Evolutionary conservation across 2,329 filamentous ascomycete species (phyloP).

Genomic region (Diplodia scrobiculata): DNA sequence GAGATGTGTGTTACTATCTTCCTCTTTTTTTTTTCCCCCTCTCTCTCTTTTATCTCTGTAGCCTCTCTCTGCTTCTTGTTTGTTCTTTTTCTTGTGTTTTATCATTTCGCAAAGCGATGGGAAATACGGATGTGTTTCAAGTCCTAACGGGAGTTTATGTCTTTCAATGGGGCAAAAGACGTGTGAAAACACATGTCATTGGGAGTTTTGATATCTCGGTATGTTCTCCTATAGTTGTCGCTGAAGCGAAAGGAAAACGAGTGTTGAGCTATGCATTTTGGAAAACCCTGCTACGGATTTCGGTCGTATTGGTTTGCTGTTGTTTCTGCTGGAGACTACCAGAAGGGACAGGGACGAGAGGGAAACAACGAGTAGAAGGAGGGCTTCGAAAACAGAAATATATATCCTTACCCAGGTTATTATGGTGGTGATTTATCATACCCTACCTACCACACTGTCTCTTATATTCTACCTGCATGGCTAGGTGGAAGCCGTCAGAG

Average conservation of each 20-base stretch:
- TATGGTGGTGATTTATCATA: too few species aligned
- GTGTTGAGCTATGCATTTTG: neutral
- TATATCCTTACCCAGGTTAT: too few species aligned
- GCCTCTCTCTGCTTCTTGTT: neutral
- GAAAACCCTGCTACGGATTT: neutral
- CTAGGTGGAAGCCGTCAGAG: too few species aligned
- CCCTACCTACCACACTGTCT: too few species aligned
- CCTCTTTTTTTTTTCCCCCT: neutral
- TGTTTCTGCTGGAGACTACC: neutral
- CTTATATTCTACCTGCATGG: too few species aligned
- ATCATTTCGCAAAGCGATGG: neutral
- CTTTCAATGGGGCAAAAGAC: neutral
- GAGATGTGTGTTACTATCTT: neutral
- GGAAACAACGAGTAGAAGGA: too few species aligned
- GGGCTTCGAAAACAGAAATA: too few species aligned
- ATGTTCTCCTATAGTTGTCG: neutral
- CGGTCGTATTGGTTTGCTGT: neutral
- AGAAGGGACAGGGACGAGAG: too few species aligned
- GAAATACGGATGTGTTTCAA: neutral
- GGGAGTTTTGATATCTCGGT: neutral
- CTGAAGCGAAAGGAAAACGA: neutral
- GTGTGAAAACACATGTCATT: neutral
- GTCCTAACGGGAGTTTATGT: neutral
- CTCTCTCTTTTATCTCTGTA: neutral
- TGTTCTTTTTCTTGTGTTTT: neutral